Evolutionary conservation across 2,329 filamentous ascomycete species (phyloP), one percentile per base, ranked within the genome.

Genomic region (Epichloe coenophiala): DNA sequence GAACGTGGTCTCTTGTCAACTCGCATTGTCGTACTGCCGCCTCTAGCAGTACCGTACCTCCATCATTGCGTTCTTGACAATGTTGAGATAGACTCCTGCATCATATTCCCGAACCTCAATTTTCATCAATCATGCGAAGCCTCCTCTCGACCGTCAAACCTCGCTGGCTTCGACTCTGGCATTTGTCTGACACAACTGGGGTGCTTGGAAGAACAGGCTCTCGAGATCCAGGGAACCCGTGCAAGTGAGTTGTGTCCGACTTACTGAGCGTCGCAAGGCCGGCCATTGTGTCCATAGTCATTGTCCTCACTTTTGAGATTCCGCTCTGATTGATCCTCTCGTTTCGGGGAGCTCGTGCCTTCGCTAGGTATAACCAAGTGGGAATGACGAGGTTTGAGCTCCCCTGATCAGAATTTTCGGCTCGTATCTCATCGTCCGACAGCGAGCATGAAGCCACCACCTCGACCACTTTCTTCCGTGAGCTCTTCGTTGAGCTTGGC

Each of bases 131-230:
- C 12, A 40, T 41, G 46, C 19, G 8, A 13, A 19, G 27, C 3
- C 15, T 39, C 5, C 15, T 31, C 31, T 19, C 15, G 3, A 4
- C 13, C 19, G 15, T 11, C 19, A 43, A 33, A 15, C 39, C n/a
- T 33, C 41, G n/a, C 31, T 49, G 49, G 77, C 78, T 2, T 83
- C 83, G 0, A 72, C 80, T 0, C 65, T 84, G 0, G 71, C 80
- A 0, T 87, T 86, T 58, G 71, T 85, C 15, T 81, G 83, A 0
- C 83, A 88, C 56, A 65, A 64, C 1, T 88, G 83, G 83, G 82
- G 82, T 1, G 54, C 62, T 0, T 74, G 69, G 68, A 62, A 70
- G n/a, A 53, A 59, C 6, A 43, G 31, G 0, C 56, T 70, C 3
- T 65, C 64, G 0, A 46, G 59, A 0, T 47, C 47, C 1, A 57